Conservation (phyloP, 306 rosid species). For the Citrullus amarus region DNA sequence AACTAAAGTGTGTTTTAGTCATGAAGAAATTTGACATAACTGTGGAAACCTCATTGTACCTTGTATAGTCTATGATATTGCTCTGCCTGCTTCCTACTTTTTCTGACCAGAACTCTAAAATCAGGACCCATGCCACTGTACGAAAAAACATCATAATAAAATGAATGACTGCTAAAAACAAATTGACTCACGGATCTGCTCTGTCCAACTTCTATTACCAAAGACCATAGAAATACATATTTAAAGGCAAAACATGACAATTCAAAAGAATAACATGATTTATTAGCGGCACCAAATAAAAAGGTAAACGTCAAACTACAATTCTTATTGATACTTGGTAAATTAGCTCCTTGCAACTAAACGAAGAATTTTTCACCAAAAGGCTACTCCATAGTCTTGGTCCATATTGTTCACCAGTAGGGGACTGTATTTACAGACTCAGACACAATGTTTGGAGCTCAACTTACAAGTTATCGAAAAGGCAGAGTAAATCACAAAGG, state of each 20-base stretch:
- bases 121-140: conserved; percentile 97
- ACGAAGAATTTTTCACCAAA: not conserved
- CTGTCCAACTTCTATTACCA: not conserved
- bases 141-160: not conserved
- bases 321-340: not conserved
- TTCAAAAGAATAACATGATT: not conserved
- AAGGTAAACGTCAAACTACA: not conserved
- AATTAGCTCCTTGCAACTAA: not conserved
- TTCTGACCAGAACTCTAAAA: conserved; percentile 85
- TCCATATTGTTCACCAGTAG: not conserved
- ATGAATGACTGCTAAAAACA: not conserved
- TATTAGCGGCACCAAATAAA: not conserved
- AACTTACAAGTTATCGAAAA: not conserved
- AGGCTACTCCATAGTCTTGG: not conserved
- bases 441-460: not conserved
- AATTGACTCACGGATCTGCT: not conserved
- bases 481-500: not conserved
- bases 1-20: not conserved
- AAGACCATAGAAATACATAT: not conserved
- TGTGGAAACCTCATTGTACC: conserved; percentile 21
- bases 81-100: conserved; percentile 95
- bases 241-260: not conserved
- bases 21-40: not conserved
- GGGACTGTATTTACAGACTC: not conserved
- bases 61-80: conserved; percentile 84